Conservation (phyloP, 1,284 basidiomycete genomes). For the Tylopilus sp. region DNA sequence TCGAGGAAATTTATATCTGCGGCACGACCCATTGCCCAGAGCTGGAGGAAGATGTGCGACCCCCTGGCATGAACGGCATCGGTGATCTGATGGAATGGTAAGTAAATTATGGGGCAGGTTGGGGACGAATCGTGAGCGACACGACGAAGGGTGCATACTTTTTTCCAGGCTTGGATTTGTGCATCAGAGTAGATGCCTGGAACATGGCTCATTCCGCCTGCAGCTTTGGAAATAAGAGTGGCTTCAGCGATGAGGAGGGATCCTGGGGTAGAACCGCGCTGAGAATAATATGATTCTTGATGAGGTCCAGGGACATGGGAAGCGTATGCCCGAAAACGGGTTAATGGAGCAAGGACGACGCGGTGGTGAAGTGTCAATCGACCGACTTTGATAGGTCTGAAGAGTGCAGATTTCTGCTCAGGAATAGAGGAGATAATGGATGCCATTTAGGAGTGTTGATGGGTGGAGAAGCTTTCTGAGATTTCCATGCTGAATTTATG, state of each 20-base stretch:
- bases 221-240: conserved; percentile 32
- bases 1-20: background rate
- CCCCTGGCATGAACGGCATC: conserved; percentile 42
- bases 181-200: conserved; percentile 24
- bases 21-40: background rate
- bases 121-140: too few species aligned
- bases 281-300: conserved; percentile 31
- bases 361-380: background rate
- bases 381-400: background rate
- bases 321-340: conserved; percentile 27
- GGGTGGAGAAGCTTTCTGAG: too few species aligned
- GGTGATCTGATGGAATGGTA: conserved; percentile 23
- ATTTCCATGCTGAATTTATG: too few species aligned
- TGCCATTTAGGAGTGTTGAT: too few species aligned
- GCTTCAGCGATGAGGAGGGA: conserved; percentile 36
- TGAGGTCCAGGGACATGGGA: conserved; percentile 22
- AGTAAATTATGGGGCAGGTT: too few species aligned
- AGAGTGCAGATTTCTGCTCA: background rate
- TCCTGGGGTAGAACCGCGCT: conserved; percentile 29
- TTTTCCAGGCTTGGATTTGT: conserved; percentile 24
- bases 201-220: conserved; percentile 23
- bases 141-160: conserved; percentile 3
- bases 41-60: background rate
- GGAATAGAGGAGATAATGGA: too few species aligned
- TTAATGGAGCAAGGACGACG: background rate